These are phyloP conservation scores for Nannochloris sp. DNA, from an alignment of 139 green algal genomes.

Conservation along the genomic window DNA sequence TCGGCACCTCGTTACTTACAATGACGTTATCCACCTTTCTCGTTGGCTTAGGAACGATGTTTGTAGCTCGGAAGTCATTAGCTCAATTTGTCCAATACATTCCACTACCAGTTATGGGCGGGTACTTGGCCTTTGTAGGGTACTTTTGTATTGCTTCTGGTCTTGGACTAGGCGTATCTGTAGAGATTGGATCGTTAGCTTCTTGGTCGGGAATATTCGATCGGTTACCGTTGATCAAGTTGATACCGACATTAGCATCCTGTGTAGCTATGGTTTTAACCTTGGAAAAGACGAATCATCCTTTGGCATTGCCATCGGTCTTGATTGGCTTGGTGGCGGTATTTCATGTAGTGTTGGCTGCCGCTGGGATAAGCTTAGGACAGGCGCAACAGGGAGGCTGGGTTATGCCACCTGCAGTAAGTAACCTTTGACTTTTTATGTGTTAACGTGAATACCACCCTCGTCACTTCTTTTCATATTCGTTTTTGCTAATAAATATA, in stretches of 20 bases:
- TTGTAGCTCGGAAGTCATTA: slow-evolving; percentile 41
- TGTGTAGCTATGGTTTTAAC: slow-evolving; percentile 35
- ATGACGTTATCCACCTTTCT: slow-evolving; percentile 49
- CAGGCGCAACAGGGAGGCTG: slow-evolving; percentile 47
- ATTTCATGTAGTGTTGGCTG: slow-evolving; percentile 44
- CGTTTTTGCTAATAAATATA: too few relatives aligned
- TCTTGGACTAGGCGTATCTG: slow-evolving; percentile 28
- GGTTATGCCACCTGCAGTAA: slow-evolving; percentile 33
- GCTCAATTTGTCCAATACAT: slow-evolving; percentile 66
- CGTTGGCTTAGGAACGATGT: slow-evolving; percentile 41
- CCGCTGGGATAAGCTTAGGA: slow-evolving; percentile 30
- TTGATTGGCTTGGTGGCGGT: slow-evolving; percentile 36
- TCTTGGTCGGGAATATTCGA: slow-evolving; percentile 31
- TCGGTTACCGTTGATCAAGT: slow-evolving; percentile 37
- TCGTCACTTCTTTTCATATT: background rate
- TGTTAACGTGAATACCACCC: too few relatives aligned
- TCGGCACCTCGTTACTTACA: slow-evolving; percentile 54
- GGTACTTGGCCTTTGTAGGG: slow-evolving; percentile 55
- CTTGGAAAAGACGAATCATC: slow-evolving; percentile 36
- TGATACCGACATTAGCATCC: slow-evolving; percentile 37
- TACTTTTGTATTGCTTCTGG: slow-evolving; percentile 65
- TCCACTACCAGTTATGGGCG: slow-evolving; percentile 63
- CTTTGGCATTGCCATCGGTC: slow-evolving; percentile 49
- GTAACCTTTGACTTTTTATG: too few relatives aligned
- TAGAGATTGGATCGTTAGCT: slow-evolving; percentile 26